phyloP scores from a whole-genome alignment of 257 asterid genomes.

The Petrea volubilis region DNA sequence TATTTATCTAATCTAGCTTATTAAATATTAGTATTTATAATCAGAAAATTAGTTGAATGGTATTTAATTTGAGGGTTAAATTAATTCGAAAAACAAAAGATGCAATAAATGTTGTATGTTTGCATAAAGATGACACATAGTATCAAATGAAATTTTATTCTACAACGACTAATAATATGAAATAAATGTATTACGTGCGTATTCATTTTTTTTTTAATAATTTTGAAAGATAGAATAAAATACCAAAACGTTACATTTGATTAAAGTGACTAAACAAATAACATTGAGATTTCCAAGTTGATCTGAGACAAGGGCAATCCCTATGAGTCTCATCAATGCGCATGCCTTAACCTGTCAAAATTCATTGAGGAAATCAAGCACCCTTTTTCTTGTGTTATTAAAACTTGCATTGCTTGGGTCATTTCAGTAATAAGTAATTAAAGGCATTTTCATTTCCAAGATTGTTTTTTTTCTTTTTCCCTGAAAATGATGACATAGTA shows the following conservation, averaged over 20 bases:
- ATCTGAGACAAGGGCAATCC: slow-evolving; percentile 28
- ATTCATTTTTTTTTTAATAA: too few species aligned
- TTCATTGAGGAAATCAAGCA: slow-evolving; percentile 19
- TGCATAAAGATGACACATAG: too few species aligned
- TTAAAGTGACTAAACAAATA: not conserved
- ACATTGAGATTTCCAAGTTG: slow-evolving; percentile 14
- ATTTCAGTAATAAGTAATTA: slow-evolving; percentile 40
- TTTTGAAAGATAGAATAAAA: too few species aligned
- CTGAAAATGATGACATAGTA: slow-evolving; percentile 25
- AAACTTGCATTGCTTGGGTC: slow-evolving; percentile 24
- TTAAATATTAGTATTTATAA: too few species aligned
- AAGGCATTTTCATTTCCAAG: slow-evolving; percentile 57
- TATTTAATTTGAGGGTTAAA: too few species aligned
- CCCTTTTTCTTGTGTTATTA: not conserved
- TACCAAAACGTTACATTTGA: not conserved
- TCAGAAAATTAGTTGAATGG: too few species aligned
- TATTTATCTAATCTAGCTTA: too few species aligned
- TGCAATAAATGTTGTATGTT: too few species aligned
- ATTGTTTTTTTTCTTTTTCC: slow-evolving; percentile 4
- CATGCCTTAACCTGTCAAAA: slow-evolving; percentile 42
- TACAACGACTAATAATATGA: too few species aligned
- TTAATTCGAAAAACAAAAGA: too few species aligned
- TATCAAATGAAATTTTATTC: too few species aligned
- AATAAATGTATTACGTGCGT: too few species aligned
- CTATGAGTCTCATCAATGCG: slow-evolving; percentile 31